Percentiles rank a stretch among this genome's conserved stretches.
These are phyloP conservation scores for Aspergillus ostianus DNA, from an alignment of 495 filamentous ascomycete genomes.

Conservation along the genomic window DNA sequence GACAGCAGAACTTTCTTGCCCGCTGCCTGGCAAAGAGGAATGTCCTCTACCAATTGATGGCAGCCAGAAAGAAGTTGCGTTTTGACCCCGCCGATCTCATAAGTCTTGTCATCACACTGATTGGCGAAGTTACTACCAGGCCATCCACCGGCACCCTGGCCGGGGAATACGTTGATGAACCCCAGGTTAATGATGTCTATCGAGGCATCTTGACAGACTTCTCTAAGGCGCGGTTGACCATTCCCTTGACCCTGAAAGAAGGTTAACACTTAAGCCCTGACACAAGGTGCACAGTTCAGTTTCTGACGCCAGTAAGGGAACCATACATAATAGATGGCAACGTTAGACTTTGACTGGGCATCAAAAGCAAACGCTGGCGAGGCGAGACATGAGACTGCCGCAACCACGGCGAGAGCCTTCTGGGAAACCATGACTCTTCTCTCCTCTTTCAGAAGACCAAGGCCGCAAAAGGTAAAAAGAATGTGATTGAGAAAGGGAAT, in stretches of 20 bases:
- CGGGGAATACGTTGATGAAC: slow-evolving; percentile 65
- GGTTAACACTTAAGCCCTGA: slow-evolving; percentile 5
- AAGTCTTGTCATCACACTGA: slow-evolving; percentile 56
- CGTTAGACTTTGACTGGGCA: slow-evolving; percentile 49
- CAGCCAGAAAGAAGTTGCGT: slow-evolving; percentile 45
- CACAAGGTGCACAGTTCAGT: slow-evolving; percentile 1
- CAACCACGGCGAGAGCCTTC: slow-evolving; percentile 27
- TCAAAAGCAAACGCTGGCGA: slow-evolving; percentile 47
- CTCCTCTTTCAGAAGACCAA: background rate
- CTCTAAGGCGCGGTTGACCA: slow-evolving; percentile 44
- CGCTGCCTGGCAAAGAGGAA: slow-evolving; percentile 58
- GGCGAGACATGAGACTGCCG: slow-evolving; percentile 30
- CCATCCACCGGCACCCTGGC: slow-evolving; percentile 49
- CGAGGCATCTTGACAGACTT: slow-evolving; percentile 56
- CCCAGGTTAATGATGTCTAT: slow-evolving; percentile 68
- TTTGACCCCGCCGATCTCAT: slow-evolving; percentile 24
- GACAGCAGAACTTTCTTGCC: slow-evolving; percentile 70
- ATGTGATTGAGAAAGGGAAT: slow-evolving; percentile 16
- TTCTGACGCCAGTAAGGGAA: background rate
- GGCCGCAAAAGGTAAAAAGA: background rate
- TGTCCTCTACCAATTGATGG: slow-evolving; percentile 57
- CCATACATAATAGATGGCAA: slow-evolving; percentile 64
- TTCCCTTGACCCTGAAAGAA: slow-evolving; percentile 48
- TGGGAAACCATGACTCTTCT: slow-evolving; percentile 25
- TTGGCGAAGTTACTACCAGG: slow-evolving; percentile 67